phyloP scores from a whole-genome alignment of 176 grass and related monocot genomes.

The Zizania latifolia region DNA sequence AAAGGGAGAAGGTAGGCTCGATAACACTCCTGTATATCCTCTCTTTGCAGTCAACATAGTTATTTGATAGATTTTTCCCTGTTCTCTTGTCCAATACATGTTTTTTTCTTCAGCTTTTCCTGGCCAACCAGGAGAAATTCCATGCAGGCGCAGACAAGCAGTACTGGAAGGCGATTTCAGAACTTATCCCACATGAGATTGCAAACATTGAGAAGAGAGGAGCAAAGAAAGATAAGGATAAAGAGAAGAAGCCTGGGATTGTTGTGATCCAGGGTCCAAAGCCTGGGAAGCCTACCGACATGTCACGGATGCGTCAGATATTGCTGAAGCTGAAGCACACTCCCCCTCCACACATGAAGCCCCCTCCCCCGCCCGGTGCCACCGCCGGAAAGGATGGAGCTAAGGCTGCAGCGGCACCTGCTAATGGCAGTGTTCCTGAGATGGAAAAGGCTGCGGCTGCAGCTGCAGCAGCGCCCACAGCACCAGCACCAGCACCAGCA shows the following conservation, averaged over 20 bases:
- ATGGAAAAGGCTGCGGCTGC: slow-evolving; percentile 18
- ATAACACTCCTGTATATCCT: not conserved
- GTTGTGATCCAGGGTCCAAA: slow-evolving; percentile 80
- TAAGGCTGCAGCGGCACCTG: slow-evolving; percentile 3
- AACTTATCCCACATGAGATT: slow-evolving; percentile 83
- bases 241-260: slow-evolving; percentile 66
- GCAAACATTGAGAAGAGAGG: slow-evolving; percentile 80
- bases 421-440: slow-evolving; percentile 38
- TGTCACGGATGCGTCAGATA: slow-evolving; percentile 79
- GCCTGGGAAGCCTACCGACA: slow-evolving; percentile 71
- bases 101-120: slow-evolving; percentile 45
- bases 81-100: not conserved
- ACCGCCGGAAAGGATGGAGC: slow-evolving; percentile 27
- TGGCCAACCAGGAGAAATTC: slow-evolving; percentile 78
- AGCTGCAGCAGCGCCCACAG: not conserved
- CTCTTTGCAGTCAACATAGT: not conserved
- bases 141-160: slow-evolving; percentile 65
- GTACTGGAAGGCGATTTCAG: slow-evolving; percentile 93
- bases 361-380: slow-evolving; percentile 24
- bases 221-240: slow-evolving; percentile 66
- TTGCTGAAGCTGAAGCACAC: slow-evolving; percentile 77
- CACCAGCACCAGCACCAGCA: not conserved
- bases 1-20: slow-evolving; percentile 64
- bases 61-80: not conserved
- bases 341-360: slow-evolving; percentile 68